Conservation (phyloP, 1,139 yeast genomes). For the Geotrichum macrosporum region DNA sequence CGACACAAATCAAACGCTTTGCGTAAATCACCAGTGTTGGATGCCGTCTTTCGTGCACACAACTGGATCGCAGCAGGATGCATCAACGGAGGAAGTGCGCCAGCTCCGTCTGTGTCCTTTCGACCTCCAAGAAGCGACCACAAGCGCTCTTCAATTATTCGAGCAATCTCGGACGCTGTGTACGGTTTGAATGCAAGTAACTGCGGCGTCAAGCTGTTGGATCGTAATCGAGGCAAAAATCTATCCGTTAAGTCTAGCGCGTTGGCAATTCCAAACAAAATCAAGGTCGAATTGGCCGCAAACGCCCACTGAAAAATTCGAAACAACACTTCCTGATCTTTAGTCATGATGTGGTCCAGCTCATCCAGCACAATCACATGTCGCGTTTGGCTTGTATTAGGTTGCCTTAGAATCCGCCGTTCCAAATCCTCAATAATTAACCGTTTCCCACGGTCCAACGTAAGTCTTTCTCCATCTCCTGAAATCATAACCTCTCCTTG, state of each 20-base stretch:
- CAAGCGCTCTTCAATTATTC: conserved; percentile 57
- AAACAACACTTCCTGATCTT: conserved; percentile 68
- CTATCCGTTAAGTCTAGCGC: conserved; percentile 87
- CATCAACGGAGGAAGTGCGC: conserved; percentile 45
- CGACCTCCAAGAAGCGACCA: conserved; percentile 26
- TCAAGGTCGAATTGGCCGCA: conserved; percentile 47
- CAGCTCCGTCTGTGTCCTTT: background rate
- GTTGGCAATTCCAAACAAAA: conserved; percentile 84
- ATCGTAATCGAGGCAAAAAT: conserved; percentile 72
- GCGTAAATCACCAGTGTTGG: conserved; percentile 86
- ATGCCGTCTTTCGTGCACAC: conserved; percentile 82
- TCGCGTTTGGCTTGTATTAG: conserved; percentile 19
- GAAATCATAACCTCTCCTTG: conserved; percentile 18
- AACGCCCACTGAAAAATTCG: conserved; percentile 71
- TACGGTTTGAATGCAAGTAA: conserved; percentile 78
- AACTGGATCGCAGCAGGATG: conserved; percentile 79
- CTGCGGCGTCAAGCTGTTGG: conserved; percentile 66
- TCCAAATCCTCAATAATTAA: conserved; percentile 16
- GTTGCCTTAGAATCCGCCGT: conserved; percentile 13
- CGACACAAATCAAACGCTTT: conserved; percentile 86
- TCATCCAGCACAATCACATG: conserved; percentile 77
- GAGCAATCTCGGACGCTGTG: conserved; percentile 67
- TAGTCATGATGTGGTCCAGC: conserved; percentile 74
- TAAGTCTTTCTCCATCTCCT: conserved; percentile 18
- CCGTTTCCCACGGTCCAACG: conserved; percentile 11